Conservation (phyloP, 805 yeast genomes). For the Sugiyamaella marilandica region DNA sequence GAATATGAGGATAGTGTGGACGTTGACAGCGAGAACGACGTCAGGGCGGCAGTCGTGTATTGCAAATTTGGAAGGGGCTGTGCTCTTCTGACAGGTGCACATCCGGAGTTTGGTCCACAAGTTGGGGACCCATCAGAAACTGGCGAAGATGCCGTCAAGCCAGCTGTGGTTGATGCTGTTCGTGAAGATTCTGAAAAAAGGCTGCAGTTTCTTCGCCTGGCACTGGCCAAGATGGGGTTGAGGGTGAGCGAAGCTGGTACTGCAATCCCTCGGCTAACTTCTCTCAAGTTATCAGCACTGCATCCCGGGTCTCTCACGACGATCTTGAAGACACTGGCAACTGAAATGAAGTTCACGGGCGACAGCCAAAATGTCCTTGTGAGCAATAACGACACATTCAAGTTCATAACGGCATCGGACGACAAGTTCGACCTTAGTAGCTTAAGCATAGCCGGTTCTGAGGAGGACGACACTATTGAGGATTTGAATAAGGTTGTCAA, state of each 20-base stretch:
- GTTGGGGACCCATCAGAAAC: slow-evolving; percentile 35
- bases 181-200: slow-evolving; percentile 45
- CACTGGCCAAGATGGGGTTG: slow-evolving; percentile 59
- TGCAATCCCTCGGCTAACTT: slow-evolving; percentile 60
- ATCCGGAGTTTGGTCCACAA: slow-evolving; percentile 75
- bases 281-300: slow-evolving; percentile 50
- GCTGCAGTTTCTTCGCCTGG: slow-evolving; percentile 49
- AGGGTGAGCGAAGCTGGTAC: slow-evolving; percentile 44
- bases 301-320: slow-evolving; percentile 29
- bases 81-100: slow-evolving; percentile 77
- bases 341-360: slow-evolving; percentile 33
- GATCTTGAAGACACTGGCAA: slow-evolving; percentile 34
- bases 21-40: slow-evolving; percentile 37
- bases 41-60: slow-evolving; percentile 65
- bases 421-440: slow-evolving; percentile 1
- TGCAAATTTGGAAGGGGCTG: slow-evolving; percentile 68
- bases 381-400: slow-evolving; percentile 55
- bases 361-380: slow-evolving; percentile 38
- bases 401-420: slow-evolving; percentile 27
- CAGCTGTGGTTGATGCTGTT: slow-evolving; percentile 28
- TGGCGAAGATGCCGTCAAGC: slow-evolving; percentile 5
- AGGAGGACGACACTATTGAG: slow-evolving; percentile 30
- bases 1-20: slow-evolving; percentile 54
- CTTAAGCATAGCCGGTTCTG: background rate
- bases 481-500: slow-evolving; percentile 57